Conservation (phyloP, 2,329 filamentous ascomycete genomes). For the Monosporascus sp. region DNA sequence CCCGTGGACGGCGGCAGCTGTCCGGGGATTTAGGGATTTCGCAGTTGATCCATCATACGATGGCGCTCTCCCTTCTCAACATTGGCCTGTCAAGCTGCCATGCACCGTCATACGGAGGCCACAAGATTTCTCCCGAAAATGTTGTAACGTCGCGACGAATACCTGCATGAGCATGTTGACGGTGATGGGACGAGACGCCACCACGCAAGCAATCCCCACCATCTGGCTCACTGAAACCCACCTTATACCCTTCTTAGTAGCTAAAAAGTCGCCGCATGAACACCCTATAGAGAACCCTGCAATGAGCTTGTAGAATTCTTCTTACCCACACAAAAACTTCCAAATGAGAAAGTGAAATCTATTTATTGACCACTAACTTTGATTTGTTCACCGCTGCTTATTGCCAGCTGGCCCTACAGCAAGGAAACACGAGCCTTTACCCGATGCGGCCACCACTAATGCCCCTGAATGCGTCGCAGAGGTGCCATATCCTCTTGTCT, state of each 20-base stretch:
- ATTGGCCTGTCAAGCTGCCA: too few species aligned
- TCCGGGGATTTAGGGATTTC: too few species aligned
- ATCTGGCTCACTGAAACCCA: neutral
- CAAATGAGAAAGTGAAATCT: neutral
- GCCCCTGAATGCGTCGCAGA: neutral
- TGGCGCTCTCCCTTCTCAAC: too few species aligned
- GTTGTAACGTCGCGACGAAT: too few species aligned
- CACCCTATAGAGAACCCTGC: neutral
- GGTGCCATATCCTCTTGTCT: neutral
- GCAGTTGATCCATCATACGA: too few species aligned
- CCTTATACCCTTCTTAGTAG: neutral
- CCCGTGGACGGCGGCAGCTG: too few species aligned
- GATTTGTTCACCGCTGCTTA: neutral
- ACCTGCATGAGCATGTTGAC: too few species aligned
- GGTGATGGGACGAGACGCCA: too few species aligned
- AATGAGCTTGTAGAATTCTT: neutral
- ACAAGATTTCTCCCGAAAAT: too few species aligned
- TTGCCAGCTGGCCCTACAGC: neutral
- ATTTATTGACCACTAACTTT: neutral
- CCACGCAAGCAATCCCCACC: neutral
- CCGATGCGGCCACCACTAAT: neutral
- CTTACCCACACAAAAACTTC: neutral
- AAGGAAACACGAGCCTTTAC: neutral
- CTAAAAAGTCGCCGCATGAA: neutral
- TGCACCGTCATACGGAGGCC: too few species aligned